phyloP scores from a whole-genome alignment of 192 early-diverging fungal genomes.

The Phycomyces blakesleeanus region DNA sequence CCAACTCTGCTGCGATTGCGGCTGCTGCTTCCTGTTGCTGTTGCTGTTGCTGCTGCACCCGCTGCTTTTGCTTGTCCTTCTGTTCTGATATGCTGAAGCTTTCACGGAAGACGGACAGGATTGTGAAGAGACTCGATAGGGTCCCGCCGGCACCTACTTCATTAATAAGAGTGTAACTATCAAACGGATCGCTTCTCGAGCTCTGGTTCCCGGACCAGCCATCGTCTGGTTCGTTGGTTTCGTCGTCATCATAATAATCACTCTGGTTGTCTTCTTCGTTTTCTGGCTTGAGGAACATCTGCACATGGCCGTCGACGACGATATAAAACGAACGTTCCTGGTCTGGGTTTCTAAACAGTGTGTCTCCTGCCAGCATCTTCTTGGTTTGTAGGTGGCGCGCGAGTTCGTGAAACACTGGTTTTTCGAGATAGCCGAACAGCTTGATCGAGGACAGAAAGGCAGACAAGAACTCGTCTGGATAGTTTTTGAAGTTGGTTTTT shows the following conservation, averaged over 20 bases:
- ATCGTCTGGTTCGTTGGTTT: constrained; percentile 28
- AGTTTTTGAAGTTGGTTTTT: constrained; percentile 36
- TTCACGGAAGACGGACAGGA: constrained; percentile 86
- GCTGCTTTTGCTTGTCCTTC: constrained; percentile 30
- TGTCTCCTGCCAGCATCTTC: constrained; percentile 68
- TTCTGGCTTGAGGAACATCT: constrained; percentile 76
- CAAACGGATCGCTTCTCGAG: constrained; percentile 23
- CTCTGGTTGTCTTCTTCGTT: constrained; percentile 34
- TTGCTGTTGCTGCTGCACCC: background rate
- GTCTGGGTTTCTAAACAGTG: constrained; percentile 62
- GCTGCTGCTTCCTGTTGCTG: background rate
- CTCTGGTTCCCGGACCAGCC: constrained; percentile 38
- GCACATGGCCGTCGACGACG: constrained; percentile 92
- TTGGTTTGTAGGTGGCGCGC: constrained; percentile 83
- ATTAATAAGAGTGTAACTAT: constrained; percentile 70
- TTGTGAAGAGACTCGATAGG: constrained; percentile 89
- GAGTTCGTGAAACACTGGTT: constrained; percentile 95
- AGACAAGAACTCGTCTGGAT: constrained; percentile 73
- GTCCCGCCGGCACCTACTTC: constrained; percentile 88
- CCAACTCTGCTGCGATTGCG: background rate
- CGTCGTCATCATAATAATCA: too few relatives aligned
- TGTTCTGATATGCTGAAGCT: constrained; percentile 55
- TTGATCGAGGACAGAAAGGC: constrained; percentile 85
- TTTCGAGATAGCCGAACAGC: constrained; percentile 96
- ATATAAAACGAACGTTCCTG: constrained; percentile 87